Evolutionary conservation across 2,329 filamentous ascomycete species (phyloP), one percentile per base, ranked within the genome.

Genomic region (Aspergillus novofumigatus): DNA sequence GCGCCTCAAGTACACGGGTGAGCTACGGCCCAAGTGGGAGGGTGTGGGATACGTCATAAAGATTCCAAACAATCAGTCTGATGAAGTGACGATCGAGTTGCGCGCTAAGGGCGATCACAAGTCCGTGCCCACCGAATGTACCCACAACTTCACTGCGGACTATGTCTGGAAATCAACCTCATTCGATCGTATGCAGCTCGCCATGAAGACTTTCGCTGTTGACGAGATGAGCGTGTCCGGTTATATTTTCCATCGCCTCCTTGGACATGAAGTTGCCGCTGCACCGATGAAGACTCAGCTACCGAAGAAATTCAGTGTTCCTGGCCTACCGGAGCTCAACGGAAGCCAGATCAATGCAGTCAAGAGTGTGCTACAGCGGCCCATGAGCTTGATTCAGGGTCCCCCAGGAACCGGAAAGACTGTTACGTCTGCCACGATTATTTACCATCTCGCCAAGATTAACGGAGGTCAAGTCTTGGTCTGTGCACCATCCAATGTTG

Each of bases 111-210:
- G 91, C 60, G 96, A 96, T 71, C 92, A 97, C 78, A 97, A 97
- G 76, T 91, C 89, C 28, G 91, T 97, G 1, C 94, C 94, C 0
- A 96, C 91, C 0, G 93, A 99, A 69, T 94, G 93, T 75, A 96
- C 93, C 0, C 91, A 96, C 77, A 96, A 97, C 75, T 99, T 99
- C 77, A 96, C 92, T 17, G 94, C 93, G 63, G 94, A 99, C 73
- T 99, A 99, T 70, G 94, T 99, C 55, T 99, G 94, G 94, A 99
- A 99, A 74, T 94, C 95, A 14, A 99, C 95, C 0, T 97, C 93
- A 0, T 99, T 99, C 72, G 94, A 99, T 70, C 92, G 94, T 62
- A 99, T 99, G 94, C 94, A 99, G 75, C 86, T 92, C 64, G 95
- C 94, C 54, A 97, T 99, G 93, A 97, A 97, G 81, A 97, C 91